A percentile compares a stretch with the other conserved stretches of the same genome.
These are phyloP conservation scores for Sphagnum contortum DNA, from an alignment of 225 moss, liverwort and hornwort species.

Conservation along the genomic window DNA sequence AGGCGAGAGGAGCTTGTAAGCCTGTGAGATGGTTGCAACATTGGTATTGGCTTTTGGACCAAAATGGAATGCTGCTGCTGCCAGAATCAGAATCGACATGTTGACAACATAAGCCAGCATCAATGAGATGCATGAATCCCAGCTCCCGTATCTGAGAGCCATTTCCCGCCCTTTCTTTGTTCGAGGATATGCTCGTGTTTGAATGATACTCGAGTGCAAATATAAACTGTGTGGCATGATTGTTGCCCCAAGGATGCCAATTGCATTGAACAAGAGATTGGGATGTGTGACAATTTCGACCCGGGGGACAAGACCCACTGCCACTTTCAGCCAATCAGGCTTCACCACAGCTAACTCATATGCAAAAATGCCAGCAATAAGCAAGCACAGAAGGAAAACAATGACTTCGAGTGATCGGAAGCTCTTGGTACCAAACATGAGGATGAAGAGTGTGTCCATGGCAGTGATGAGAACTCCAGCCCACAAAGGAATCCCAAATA, in stretches of 20 bases:
- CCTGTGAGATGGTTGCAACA: conserved; percentile 74
- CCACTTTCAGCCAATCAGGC: conserved; percentile 62
- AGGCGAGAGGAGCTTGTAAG: conserved; percentile 66
- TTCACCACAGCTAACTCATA: conserved; percentile 83
- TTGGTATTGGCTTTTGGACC: conserved; percentile 27
- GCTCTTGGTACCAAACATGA: conserved; percentile 56
- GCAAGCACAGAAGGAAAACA: conserved; percentile 49
- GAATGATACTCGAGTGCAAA: conserved; percentile 89
- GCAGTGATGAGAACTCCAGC: conserved; percentile 79
- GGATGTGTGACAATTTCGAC: conserved; percentile 49
- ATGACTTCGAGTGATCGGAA: conserved; percentile 70
- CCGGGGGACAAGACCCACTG: conserved; percentile 40
- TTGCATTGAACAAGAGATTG: conserved; percentile 54
- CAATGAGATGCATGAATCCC: conserved; percentile 71
- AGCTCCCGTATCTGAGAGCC: conserved; percentile 66
- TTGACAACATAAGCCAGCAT: conserved; percentile 90
- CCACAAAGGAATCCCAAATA: conserved; percentile 82
- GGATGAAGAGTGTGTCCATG: conserved; percentile 72
- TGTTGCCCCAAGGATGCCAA: conserved; percentile 81
- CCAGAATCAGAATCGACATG: conserved; percentile 63
- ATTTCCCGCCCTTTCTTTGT: conserved; percentile 78
- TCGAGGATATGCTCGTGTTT: conserved; percentile 76
- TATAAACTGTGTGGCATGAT: conserved; percentile 93
- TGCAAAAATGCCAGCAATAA: conserved; percentile 63
- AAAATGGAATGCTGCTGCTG: conserved; percentile 80